Base-by-base conservation (phyloP, 1,284 basidiomycete species). In the Trichosporon ovoides region DNA sequence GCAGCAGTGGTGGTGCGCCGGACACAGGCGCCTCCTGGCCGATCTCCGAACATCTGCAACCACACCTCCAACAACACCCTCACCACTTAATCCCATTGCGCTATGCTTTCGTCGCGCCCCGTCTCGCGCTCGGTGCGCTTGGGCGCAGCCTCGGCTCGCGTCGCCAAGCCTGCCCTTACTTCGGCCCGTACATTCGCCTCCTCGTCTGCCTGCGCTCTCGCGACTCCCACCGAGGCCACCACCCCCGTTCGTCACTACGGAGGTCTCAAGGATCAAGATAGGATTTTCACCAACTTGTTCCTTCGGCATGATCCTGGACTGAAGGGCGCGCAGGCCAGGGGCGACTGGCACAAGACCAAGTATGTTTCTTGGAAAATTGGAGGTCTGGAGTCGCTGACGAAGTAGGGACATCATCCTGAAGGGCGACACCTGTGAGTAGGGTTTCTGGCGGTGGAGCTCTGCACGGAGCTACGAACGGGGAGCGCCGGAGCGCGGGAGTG, bases 331-430 rank as follows among this genome's bases (percentile, higher is more conserved):
- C 74, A 83, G 87, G 82, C 87, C 50, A 87, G 95, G 53, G 95
- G 95, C 46, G 94, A 98, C 81, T 98, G 95, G 96, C 94, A 98
- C 78, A 83, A 85, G 64, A 98, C 95, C 62, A 97, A 97, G 37
- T 18, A 10, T n/a, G n/a, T n/a, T n/a, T n/a, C n/a, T n/a, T n/a
- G 7, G 14, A n/a, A 18, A 38, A 18, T 6, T 6, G 18, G 18
- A n/a, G 5, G 37, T 2, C n/a, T n/a, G n/a, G n/a, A n/a, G n/a
- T n/a, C 10, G 37, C 37, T 38, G 18, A 38, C 37, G 37, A 18
- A 10, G 18, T 16, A 31, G 24, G 78, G 95, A 97, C 63, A 96
- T 98, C 68, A 66, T 98, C 49, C 81, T 87, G 57, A 98, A 97
- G 77, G 94, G 95, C 58, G 92, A 60, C 54, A 56, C 19, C 19